A percentile compares a stretch with the other conserved stretches of the same genome.
phyloP scores from a whole-genome alignment of 2,329 filamentous ascomycete genomes.

The Pezicula rhizophila region DNA sequence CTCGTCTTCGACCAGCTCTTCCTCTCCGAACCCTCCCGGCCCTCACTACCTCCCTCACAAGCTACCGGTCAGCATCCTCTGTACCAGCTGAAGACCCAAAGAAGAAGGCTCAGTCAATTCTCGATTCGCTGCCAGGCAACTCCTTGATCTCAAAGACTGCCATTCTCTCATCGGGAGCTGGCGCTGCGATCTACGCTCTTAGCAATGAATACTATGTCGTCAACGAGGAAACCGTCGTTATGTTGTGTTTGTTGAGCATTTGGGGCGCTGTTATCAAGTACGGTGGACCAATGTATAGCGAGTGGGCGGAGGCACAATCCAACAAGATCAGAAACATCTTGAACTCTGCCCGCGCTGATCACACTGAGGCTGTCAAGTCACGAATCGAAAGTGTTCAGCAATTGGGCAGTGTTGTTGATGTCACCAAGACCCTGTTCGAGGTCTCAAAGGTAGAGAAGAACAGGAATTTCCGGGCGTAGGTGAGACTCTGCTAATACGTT shows the following conservation, averaged over 20 bases:
- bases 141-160: constrained; percentile 92
- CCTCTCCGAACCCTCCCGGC: constrained; percentile 70
- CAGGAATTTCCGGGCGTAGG: background rate
- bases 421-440: constrained; percentile 95
- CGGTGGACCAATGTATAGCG: constrained; percentile 82
- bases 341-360: constrained; percentile 88
- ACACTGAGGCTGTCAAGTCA: constrained; percentile 90
- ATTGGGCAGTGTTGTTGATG: constrained; percentile 87
- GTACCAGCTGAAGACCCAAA: constrained; percentile 85
- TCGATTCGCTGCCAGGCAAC: constrained; percentile 89
- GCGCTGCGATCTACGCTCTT: constrained; percentile 87
- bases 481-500: background rate
- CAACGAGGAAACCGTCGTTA: constrained; percentile 97
- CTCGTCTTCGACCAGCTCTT: constrained; percentile 80
- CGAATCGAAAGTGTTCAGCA: constrained; percentile 93
- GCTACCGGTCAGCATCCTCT: constrained; percentile 64
- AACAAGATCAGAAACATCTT: constrained; percentile 92
- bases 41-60: constrained; percentile 61
- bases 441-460: constrained; percentile 78
- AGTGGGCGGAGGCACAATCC: constrained; percentile 86
- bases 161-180: constrained; percentile 88
- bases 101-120: constrained; percentile 92
- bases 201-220: constrained; percentile 99
- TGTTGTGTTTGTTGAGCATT: constrained; percentile 85
- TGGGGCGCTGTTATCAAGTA: constrained; percentile 92